phyloP scores from a whole-genome alignment of 345 rosid genomes.

The Eucalyptus pauciflora region DNA sequence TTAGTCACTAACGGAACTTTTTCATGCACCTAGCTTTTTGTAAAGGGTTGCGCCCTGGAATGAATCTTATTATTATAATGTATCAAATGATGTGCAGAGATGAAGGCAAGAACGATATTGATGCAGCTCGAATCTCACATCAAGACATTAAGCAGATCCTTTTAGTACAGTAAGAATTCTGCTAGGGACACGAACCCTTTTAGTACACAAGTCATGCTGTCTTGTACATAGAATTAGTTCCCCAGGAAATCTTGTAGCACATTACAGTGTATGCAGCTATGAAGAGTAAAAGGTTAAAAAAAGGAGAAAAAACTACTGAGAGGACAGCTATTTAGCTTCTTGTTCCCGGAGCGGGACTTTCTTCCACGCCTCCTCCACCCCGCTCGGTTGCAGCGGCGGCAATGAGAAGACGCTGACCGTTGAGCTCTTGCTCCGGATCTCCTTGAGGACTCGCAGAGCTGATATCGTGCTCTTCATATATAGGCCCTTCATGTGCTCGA shows the following conservation, averaged over 20 bases:
- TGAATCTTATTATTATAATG: not conserved
- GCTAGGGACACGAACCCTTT: not conserved
- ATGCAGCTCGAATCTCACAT: not conserved
- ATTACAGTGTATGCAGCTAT: not conserved
- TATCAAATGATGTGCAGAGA: not conserved
- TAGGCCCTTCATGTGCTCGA: constrained; percentile 50
- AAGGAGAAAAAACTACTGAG: not conserved
- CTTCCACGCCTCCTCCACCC: constrained; percentile 69
- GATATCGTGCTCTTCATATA: constrained; percentile 84
- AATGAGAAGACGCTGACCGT: constrained; percentile 75
- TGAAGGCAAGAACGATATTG: not conserved
- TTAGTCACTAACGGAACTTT: too few relatives aligned
- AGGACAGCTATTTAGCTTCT: constrained; percentile 44
- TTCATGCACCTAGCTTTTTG: too few relatives aligned
- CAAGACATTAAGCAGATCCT: not conserved
- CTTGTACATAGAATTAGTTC: not conserved
- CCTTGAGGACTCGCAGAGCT: constrained; percentile 61
- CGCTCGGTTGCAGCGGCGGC: constrained; percentile 72
- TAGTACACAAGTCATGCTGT: not conserved
- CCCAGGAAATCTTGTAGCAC: not conserved
- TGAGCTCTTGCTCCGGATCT: constrained; percentile 80
- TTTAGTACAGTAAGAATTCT: not conserved
- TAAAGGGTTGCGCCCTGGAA: too few relatives aligned
- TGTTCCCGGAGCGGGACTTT: constrained; percentile 69
- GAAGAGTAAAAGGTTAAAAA: not conserved